Conservation (phyloP, 1,284 basidiomycete genomes). For the Fomitopsis palustris region DNA sequence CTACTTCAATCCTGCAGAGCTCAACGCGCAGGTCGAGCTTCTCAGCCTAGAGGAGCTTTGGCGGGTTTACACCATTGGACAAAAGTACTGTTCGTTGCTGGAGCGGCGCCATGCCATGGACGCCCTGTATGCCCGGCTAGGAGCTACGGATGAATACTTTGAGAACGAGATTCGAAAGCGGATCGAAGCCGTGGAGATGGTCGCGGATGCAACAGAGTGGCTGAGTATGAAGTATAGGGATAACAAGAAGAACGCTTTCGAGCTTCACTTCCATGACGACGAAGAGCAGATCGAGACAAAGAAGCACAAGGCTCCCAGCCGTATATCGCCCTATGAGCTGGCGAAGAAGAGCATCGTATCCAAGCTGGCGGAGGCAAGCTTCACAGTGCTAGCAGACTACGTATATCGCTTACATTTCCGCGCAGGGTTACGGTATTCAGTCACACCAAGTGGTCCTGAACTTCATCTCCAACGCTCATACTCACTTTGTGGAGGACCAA, state of each 20-base stretch:
- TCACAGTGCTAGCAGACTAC: constrained; percentile 1
- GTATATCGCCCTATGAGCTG: constrained; percentile 84
- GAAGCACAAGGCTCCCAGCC: constrained; percentile 80
- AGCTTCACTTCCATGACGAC: constrained; percentile 70
- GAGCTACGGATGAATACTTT: constrained; percentile 69
- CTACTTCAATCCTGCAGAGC: constrained; percentile 65
- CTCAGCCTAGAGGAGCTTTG: constrained; percentile 81
- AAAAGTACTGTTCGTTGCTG: constrained; percentile 82
- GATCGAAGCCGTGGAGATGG: constrained; percentile 81
- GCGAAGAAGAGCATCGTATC: constrained; percentile 78
- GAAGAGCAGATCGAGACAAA: constrained; percentile 49
- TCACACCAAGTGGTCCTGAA: constrained; percentile 81
- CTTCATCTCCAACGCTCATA: constrained; percentile 56
- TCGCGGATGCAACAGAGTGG: constrained; percentile 93
- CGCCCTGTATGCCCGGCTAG: constrained; percentile 62
- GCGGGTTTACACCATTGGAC: constrained; percentile 82
- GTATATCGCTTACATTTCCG: constrained; percentile 9
- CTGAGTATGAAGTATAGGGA: constrained; percentile 81
- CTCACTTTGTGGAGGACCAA: constrained; percentile 76
- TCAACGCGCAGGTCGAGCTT: constrained; percentile 57
- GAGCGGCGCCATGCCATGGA: constrained; percentile 68
- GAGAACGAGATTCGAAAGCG: constrained; percentile 59
- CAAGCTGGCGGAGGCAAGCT: constrained; percentile 70
- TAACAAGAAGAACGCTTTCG: constrained; percentile 70
- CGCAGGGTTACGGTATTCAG: constrained; percentile 75